Percentiles rank a stretch among this genome's conserved stretches.
Conservation (phyloP, 208 protist species). For the Strigomonas culicis region DNA sequence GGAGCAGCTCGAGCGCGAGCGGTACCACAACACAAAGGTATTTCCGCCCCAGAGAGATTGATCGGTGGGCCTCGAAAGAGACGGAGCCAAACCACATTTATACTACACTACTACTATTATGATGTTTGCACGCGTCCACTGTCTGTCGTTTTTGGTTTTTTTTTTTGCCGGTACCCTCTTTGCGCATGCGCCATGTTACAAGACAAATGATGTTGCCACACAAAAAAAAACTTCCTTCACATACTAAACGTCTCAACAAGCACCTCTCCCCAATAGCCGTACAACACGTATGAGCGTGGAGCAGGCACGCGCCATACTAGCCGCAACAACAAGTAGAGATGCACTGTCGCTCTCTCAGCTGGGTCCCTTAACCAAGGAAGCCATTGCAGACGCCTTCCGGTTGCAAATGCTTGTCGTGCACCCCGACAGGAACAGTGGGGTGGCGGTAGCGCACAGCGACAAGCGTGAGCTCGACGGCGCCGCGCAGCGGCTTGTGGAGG, state of each 20-base stretch:
- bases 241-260: too few relatives aligned
- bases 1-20: constrained; percentile 68
- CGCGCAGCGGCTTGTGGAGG: background rate
- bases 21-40: constrained; percentile 52
- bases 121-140: too few relatives aligned
- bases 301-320: background rate
- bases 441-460: background rate
- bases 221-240: too few relatives aligned
- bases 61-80: too few relatives aligned
- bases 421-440: background rate
- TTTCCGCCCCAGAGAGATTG: constrained; percentile 69
- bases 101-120: too few relatives aligned
- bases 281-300: too few relatives aligned
- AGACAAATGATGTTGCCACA: too few relatives aligned
- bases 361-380: background rate
- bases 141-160: too few relatives aligned
- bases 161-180: too few relatives aligned
- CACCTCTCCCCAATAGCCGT: too few relatives aligned
- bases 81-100: too few relatives aligned
- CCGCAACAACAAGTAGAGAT: background rate
- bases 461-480: background rate
- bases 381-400: background rate
- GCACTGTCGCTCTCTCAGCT: background rate
- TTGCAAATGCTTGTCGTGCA: background rate
- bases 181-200: too few relatives aligned